Conservation (phyloP, 805 yeast species). For the Cyberlindnera suaveolens region DNA sequence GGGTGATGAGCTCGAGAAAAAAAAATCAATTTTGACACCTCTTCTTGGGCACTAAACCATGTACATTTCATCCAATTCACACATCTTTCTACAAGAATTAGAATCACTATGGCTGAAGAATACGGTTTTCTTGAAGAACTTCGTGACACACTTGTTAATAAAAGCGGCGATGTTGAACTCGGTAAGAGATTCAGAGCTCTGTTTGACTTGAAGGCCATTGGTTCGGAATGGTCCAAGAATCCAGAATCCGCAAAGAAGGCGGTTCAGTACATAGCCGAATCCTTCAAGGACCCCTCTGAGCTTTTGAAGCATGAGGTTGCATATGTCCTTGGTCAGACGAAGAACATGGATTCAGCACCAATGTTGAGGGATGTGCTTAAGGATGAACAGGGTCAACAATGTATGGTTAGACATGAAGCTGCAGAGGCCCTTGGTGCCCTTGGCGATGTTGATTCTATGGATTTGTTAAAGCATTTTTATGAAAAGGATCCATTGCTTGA, state of each 20-base stretch:
- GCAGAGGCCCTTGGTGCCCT: conserved; percentile 98
- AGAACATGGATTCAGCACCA: conserved; percentile 73
- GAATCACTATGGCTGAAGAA: conserved; percentile 16
- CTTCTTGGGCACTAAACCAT: too few relatives aligned
- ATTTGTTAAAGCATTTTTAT: conserved; percentile 55
- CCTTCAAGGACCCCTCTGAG: conserved; percentile 77
- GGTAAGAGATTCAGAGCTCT: conserved; percentile 92
- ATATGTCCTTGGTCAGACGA: conserved; percentile 93
- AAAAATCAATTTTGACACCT: too few relatives aligned
- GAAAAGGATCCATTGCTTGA: conserved; percentile 76
- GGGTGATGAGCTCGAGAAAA: too few relatives aligned
- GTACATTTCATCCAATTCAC: too few relatives aligned
- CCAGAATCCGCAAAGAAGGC: conserved; percentile 55
- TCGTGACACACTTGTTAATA: conserved; percentile 64
- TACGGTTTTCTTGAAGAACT: conserved; percentile 51
- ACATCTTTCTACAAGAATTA: too few relatives aligned
- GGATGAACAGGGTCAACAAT: conserved; percentile 60
- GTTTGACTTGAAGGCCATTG: conserved; percentile 82
- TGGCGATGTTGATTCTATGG: conserved; percentile 71
- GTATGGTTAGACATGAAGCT: conserved; percentile 99
- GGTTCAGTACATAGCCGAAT: conserved; percentile 76
- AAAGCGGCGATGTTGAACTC: conserved; percentile 60
- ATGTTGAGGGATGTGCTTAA: conserved; percentile 65
- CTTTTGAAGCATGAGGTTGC: conserved; percentile 96
- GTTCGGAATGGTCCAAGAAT: conserved; percentile 57